These are phyloP conservation scores for Phlyctochytrium arcticum DNA, from an alignment of 192 early-diverging fungal species.

Conservation along the genomic window DNA sequence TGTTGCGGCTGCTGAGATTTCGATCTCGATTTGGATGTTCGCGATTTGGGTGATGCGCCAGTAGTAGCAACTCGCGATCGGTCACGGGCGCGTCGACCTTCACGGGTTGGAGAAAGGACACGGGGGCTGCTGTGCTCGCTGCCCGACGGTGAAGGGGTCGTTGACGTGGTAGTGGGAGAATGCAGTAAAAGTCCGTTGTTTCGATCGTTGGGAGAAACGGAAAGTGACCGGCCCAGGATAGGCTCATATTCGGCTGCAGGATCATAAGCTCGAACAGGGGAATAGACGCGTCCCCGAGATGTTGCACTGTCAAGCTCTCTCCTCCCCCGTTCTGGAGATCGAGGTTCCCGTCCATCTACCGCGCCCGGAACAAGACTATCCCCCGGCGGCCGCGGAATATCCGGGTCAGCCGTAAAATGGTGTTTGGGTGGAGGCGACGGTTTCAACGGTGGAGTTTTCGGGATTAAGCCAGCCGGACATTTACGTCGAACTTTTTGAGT, in stretches of 20 bases:
- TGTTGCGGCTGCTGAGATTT: constrained; percentile 3
- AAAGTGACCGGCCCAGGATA: background rate
- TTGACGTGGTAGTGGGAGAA: background rate
- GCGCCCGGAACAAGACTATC: background rate
- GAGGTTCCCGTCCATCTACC: background rate
- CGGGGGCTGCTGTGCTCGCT: background rate
- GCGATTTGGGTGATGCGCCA: too few relatives aligned
- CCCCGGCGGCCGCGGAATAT: too few relatives aligned
- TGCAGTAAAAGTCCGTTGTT: too few relatives aligned
- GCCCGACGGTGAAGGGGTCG: background rate
- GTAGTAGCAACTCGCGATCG: too few relatives aligned
- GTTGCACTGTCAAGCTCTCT: background rate
- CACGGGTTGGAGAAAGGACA: background rate
- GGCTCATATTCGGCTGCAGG: constrained; percentile 17
- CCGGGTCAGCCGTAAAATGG: too few relatives aligned
- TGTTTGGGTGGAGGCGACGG: background rate
- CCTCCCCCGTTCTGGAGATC: background rate
- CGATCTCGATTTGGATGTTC: too few relatives aligned
- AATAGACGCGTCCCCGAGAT: background rate
- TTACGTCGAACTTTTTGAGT: constrained; percentile 24
- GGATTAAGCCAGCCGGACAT: background rate
- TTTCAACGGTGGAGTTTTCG: background rate
- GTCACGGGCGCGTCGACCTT: background rate
- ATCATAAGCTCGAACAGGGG: constrained; percentile 4
- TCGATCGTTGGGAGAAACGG: background rate